Evolutionary conservation across 495 filamentous ascomycete genomes (phyloP).

Genomic region (Penicillium dipodomyicola): DNA sequence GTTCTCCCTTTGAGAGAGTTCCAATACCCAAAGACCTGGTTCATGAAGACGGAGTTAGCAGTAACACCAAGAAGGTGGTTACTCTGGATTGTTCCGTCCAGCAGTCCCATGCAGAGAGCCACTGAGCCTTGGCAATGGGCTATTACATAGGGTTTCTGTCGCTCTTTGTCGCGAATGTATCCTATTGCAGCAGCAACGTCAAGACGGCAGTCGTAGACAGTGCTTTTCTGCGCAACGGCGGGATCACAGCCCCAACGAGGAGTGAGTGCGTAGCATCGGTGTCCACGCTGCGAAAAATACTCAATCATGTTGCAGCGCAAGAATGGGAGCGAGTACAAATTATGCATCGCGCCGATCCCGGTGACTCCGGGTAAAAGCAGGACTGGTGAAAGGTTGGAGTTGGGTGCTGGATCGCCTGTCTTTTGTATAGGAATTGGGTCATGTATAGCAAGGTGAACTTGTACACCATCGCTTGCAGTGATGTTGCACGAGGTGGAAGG

Average conservation of each 20-base stretch:
- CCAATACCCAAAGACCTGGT: conserved; percentile 55
- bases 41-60: conserved; percentile 63
- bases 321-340: conserved; percentile 63
- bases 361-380: conserved; percentile 49
- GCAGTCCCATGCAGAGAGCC: conserved; percentile 55
- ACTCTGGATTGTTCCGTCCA: conserved; percentile 58
- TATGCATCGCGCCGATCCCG: conserved; percentile 61
- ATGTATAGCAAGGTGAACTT: not conserved
- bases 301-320: conserved; percentile 64
- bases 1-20: conserved; percentile 58
- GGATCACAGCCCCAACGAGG: conserved; percentile 60
- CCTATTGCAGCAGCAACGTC: conserved; percentile 59
- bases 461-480: not conserved
- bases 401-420: too few species aligned
- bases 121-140: conserved; percentile 68
- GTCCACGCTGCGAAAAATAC: conserved; percentile 60
- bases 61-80: conserved; percentile 51
- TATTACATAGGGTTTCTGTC: conserved; percentile 53
- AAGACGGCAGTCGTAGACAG: conserved; percentile 60
- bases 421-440: not conserved
- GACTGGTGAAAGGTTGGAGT: not conserved
- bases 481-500: not conserved
- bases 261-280: conserved; percentile 56
- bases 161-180: conserved; percentile 45
- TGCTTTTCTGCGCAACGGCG: conserved; percentile 52